Evolutionary conservation across 169 alveolate species (phyloP).

Genomic region (Eimeria tenella): DNA sequence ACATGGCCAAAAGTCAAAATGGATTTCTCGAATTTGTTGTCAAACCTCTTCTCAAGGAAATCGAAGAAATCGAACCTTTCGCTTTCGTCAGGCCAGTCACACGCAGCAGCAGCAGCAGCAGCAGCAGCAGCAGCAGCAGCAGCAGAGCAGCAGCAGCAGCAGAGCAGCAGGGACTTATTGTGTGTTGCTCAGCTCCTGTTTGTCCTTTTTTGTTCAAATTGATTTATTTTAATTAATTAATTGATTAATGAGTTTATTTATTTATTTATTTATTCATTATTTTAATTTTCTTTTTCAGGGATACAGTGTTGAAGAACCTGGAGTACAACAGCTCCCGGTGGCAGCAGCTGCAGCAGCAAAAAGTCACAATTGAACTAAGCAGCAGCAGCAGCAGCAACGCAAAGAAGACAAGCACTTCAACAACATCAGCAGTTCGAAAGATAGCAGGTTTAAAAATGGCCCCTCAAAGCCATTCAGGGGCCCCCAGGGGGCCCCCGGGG

Average conservation of each 20-base stretch:
- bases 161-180: not conserved
- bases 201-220: not conserved
- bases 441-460: constrained; percentile 38
- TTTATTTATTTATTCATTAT: too few relatives aligned
- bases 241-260: too few relatives aligned
- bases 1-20: constrained; percentile 89
- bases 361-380: not conserved
- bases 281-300: not conserved
- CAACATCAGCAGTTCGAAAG: constrained; percentile 47
- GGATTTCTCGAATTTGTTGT: constrained; percentile 90
- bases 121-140: too few relatives aligned
- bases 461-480: not conserved
- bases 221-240: not conserved
- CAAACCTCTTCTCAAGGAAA: constrained; percentile 83
- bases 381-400: not conserved
- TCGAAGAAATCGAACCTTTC: constrained; percentile 64
- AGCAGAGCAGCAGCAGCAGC: too few relatives aligned
- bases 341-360: constrained; percentile 16
- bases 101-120: too few relatives aligned
- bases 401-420: not conserved
- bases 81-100: not conserved
- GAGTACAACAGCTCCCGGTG: constrained; percentile 21
- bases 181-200: not conserved
- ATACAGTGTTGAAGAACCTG: constrained; percentile 12
- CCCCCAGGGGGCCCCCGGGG: not conserved